Conservation (phyloP, 768 basidiomycete species). For the Auriculariales sp. region DNA sequence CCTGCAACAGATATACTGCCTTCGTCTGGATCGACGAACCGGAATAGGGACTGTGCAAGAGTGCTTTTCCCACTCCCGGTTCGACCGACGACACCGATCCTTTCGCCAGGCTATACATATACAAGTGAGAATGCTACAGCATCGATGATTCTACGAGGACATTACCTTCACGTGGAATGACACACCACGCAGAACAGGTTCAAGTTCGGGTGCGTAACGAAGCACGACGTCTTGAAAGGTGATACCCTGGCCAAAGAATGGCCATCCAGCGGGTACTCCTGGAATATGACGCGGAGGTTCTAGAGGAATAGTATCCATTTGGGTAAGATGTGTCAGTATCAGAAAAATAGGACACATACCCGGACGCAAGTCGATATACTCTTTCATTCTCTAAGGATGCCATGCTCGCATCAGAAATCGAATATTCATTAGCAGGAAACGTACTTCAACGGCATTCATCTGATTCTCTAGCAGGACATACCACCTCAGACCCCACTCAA, state of each 20-base stretch:
- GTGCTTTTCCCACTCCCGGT: slow-evolving; percentile 19
- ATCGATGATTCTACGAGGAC: no score
- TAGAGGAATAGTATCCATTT: not conserved
- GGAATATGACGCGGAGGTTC: not conserved
- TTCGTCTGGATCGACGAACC: slow-evolving; percentile 48
- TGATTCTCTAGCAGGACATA: not conserved
- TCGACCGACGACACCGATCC: slow-evolving; percentile 30
- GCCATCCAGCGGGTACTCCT: not conserved
- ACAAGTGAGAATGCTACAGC: not conserved
- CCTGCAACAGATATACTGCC: slow-evolving; percentile 54
- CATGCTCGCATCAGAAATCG: no score
- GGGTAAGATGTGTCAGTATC: no score
- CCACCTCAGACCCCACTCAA: not conserved
- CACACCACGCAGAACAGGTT: slow-evolving; percentile 39
- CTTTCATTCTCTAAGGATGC: not conserved
- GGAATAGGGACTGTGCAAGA: slow-evolving; percentile 40
- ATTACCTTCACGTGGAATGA: slow-evolving; percentile 36
- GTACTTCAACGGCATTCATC: not conserved
- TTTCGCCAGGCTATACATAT: slow-evolving; percentile 38
- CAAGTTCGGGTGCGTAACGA: slow-evolving; percentile 47
- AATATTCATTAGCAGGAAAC: no score
- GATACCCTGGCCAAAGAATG: not conserved
- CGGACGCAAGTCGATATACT: not conserved
- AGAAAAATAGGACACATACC: not conserved
- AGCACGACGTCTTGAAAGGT: slow-evolving; percentile 40